phyloP scores from a whole-genome alignment of 2,329 filamentous ascomycete genomes.

The Sordariomycetes sp. region DNA sequence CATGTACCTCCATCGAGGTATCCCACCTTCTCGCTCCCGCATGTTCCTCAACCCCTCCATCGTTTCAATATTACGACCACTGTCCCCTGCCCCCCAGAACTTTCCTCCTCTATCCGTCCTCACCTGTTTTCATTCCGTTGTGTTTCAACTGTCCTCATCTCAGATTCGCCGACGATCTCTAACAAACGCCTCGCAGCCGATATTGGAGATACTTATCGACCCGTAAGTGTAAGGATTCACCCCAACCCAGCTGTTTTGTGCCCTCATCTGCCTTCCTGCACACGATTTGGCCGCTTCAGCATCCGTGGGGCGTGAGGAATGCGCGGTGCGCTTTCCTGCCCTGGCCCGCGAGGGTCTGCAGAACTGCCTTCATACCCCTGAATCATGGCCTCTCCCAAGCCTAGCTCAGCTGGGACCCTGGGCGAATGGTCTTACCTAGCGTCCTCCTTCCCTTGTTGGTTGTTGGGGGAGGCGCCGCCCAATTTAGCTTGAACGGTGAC shows the following conservation, averaged over 20 bases:
- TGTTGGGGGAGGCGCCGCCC: not conserved
- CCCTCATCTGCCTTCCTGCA: conserved; percentile 5
- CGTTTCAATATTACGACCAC: conserved; percentile 1
- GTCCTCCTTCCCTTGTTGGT: not conserved
- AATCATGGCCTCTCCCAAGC: not conserved
- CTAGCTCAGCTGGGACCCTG: not conserved
- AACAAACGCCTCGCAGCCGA: conserved; percentile 39
- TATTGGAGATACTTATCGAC: conserved; percentile 50
- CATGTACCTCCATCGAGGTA: conserved; percentile 3
- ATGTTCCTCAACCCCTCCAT: conserved; percentile 1
- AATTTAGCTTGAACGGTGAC: not conserved
- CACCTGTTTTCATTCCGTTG: conserved; percentile 8
- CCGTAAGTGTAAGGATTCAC: conserved; percentile 33
- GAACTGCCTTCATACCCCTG: not conserved
- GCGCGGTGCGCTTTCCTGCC: not conserved
- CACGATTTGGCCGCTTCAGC: not conserved
- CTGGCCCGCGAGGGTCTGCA: not conserved
- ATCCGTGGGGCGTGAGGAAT: not conserved
- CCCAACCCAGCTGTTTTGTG: not conserved
- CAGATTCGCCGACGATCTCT: conserved; percentile 18
- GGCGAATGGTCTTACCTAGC: not conserved
- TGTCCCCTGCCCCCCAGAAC: not conserved
- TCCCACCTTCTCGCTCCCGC: not conserved
- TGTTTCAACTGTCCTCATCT: conserved; percentile 13
- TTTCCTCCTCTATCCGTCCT: conserved; percentile 4